Evolutionary conservation across 768 basidiomycete species (phyloP).

Genomic region (Boletellus ananas): DNA sequence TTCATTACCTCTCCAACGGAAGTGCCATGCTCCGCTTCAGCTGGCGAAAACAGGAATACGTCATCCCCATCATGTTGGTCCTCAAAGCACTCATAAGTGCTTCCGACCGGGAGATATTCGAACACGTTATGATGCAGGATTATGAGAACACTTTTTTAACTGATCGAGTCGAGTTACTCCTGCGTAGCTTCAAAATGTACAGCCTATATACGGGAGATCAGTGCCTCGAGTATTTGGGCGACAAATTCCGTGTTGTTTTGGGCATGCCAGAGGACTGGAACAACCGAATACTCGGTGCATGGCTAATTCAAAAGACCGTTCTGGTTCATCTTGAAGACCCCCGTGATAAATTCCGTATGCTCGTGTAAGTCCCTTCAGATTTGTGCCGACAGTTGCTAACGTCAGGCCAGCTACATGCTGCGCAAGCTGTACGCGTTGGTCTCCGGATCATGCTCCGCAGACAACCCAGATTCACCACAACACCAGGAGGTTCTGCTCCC

Average conservation of each 20-base stretch:
- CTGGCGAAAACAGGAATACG: constrained; percentile 98
- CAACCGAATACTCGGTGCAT: constrained; percentile 74
- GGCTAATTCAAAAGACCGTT: constrained; percentile 80
- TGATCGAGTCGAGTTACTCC: constrained; percentile 90
- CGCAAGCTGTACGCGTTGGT: constrained; percentile 92
- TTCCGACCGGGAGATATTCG: constrained; percentile 94
- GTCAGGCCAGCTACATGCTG: constrained; percentile 81
- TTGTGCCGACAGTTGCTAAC: constrained; percentile 4
- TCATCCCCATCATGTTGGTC: constrained; percentile 94
- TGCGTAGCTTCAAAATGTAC: constrained; percentile 95
- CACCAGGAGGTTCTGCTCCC: constrained; percentile 97
- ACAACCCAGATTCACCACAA: constrained; percentile 98
- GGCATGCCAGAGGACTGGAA: constrained; percentile 92
- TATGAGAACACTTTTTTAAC: constrained; percentile 96
- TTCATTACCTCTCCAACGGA: constrained; percentile 97
- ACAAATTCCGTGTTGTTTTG: constrained; percentile 93
- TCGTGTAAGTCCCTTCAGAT: constrained; percentile 53
- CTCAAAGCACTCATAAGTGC: constrained; percentile 90
- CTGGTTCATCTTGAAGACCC: constrained; percentile 86
- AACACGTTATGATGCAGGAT: constrained; percentile 94
- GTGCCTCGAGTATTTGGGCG: constrained; percentile 92
- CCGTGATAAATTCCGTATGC: constrained; percentile 91
- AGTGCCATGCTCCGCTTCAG: constrained; percentile 95
- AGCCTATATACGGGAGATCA: constrained; percentile 82
- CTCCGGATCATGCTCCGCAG: constrained; percentile 83